Percentiles rank a stretch among this genome's conserved stretches.
phyloP scores from a whole-genome alignment of 1,139 yeast genomes.

The Nakaseomyces bracarensis region DNA sequence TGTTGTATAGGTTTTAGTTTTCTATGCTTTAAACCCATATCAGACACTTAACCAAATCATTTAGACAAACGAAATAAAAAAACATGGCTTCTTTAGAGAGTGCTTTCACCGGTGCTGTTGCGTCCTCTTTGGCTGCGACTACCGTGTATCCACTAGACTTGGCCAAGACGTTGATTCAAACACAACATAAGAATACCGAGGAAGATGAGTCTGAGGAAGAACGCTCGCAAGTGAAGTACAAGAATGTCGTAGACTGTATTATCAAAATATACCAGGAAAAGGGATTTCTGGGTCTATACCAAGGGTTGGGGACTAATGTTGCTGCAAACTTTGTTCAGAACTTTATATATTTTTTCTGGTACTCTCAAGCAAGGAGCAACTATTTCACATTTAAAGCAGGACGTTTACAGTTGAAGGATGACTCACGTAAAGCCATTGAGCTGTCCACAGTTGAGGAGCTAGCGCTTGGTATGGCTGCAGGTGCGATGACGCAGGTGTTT shows the following conservation, averaged over 20 bases:
- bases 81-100: conserved; percentile 49
- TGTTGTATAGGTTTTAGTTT: too few relatives aligned
- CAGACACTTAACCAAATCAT: too few relatives aligned
- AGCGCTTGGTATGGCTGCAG: conserved; percentile 75
- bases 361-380: conserved; percentile 58
- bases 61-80: too few relatives aligned
- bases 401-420: conserved; percentile 8
- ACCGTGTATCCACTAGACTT: conserved; percentile 69
- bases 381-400: conserved; percentile 42
- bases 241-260: conserved; percentile 57
- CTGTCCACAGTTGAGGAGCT: conserved; percentile 59
- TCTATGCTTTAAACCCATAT: too few relatives aligned
- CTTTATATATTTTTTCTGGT: conserved; percentile 84
- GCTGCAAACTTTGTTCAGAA: conserved; percentile 72
- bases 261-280: conserved; percentile 49
- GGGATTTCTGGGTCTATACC: conserved; percentile 69
- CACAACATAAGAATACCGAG: conserved; percentile 35
- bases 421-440: conserved; percentile 4
- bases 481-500: conserved; percentile 73
- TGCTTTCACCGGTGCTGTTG: conserved; percentile 79
- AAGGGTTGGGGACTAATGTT: conserved; percentile 62
- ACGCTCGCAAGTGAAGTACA: conserved; percentile 36
- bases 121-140: conserved; percentile 77
- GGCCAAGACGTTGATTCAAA: conserved; percentile 65
- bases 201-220: conserved; percentile 16